Evolutionary conservation across 805 yeast species (phyloP).

Genomic region (Torulaspora quercuum): DNA sequence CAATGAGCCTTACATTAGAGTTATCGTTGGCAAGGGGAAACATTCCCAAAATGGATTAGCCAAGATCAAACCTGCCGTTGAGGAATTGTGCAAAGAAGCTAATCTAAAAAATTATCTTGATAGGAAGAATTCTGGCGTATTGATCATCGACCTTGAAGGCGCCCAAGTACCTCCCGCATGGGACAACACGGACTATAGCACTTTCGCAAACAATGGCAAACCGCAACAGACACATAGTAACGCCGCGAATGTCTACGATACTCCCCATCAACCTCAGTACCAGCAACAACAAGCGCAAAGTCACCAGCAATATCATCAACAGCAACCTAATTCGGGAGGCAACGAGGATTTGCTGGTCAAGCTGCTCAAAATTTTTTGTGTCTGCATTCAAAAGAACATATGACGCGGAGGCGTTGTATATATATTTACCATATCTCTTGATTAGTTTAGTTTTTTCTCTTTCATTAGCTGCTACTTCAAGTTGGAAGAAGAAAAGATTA

Average conservation of each 20-base stretch:
- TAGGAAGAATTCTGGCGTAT: slow-evolving; percentile 72
- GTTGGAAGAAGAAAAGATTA: not conserved
- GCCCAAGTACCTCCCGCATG: slow-evolving; percentile 44
- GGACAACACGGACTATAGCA: slow-evolving; percentile 22
- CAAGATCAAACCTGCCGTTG: slow-evolving; percentile 86
- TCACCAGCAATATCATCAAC: slow-evolving; percentile 29
- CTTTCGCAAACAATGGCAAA: slow-evolving; percentile 11
- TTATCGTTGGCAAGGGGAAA: slow-evolving; percentile 89
- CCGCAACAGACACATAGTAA: slow-evolving; percentile 20
- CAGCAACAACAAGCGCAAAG: slow-evolving; percentile 34
- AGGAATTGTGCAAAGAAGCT: slow-evolving; percentile 66
- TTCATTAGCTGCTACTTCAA: no score
- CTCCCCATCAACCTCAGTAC: slow-evolving; percentile 28
- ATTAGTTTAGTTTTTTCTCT: slow-evolving; percentile 5
- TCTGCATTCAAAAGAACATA: slow-evolving; percentile 27
- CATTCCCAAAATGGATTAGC: slow-evolving; percentile 82
- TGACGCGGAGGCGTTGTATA: no score
- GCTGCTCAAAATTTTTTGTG: slow-evolving; percentile 35
- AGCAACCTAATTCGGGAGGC: slow-evolving; percentile 27
- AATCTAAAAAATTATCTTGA: slow-evolving; percentile 61
- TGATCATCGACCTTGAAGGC: slow-evolving; percentile 60
- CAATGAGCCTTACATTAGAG: slow-evolving; percentile 61
- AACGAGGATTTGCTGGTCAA: slow-evolving; percentile 22
- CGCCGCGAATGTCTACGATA: slow-evolving; percentile 21
- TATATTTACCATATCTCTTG: no score